Evolutionary conservation across 1,139 yeast genomes (phyloP), one percentile per base, ranked within the genome.

Genomic region (Blastobotrys apis): DNA sequence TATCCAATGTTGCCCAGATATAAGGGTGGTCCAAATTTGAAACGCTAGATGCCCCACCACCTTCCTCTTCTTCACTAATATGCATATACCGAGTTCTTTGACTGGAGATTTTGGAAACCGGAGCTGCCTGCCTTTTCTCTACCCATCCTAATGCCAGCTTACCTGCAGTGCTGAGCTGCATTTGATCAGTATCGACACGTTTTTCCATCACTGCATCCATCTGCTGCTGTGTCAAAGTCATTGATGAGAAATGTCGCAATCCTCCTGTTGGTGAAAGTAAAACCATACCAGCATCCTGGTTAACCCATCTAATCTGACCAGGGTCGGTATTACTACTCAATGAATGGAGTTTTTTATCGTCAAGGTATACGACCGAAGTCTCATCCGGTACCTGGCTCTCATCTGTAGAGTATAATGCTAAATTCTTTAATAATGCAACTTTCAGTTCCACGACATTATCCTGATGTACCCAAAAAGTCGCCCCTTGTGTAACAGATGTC

Each of bases 221-320:
- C n/a, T 69, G 57, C 12, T 53, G 47, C 2, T 56, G 53, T 12
- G 62, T 54, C 6, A 72, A 49, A 2, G 55, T 49, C 10, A 71
- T 62, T 34, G 67, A 60, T 2, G 78, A 62, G 43, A 72, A 68
- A 49, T 74, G 74, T 33, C 80, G 65, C 25, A 75, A 51, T 0
- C 80, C 80, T 22, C 80, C 80, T 23, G 74, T 66, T 1, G 80
- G 78, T 13, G 77, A 66, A 26, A 74, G 60, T 29, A 75, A 55
- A 12, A 71, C 55, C 23, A 63, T 47, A 41, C 40, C 47, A 2
- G 38, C 36, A 12, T 33, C 37, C 20, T 49, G 52, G 25, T 44
- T 46, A 29, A 54, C 60, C 57, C 60, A 59, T 19, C 62, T 56
- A 2, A 58, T 33, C 45, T 66, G 63, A 8, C 73, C 73, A 1